Conservation (phyloP, 768 basidiomycete species). For the Tricholoma matsutake region DNA sequence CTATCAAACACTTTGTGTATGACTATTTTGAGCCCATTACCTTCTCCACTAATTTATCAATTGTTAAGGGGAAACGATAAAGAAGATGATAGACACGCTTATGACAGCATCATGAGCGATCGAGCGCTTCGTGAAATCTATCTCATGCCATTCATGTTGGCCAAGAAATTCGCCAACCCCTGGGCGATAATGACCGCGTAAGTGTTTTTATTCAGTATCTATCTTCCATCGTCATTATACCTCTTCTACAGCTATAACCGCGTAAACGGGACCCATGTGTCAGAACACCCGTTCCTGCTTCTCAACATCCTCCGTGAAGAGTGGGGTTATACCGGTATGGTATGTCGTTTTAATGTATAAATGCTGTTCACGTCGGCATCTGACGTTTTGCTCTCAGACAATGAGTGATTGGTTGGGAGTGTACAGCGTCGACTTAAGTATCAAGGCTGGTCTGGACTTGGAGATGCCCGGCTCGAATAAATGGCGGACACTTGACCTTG, state of each 20-base stretch:
- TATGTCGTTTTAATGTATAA: conserved; percentile 17
- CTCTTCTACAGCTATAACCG: conserved; percentile 55
- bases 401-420: conserved; percentile 88
- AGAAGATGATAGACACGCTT: conserved; percentile 70
- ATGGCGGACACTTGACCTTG: conserved; percentile 68
- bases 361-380: not conserved
- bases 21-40: conserved; percentile 7
- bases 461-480: conserved; percentile 80
- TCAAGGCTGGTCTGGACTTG: conserved; percentile 79
- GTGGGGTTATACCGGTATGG: conserved; percentile 70
- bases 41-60: not conserved
- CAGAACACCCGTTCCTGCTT: conserved; percentile 61
- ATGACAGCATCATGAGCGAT: conserved; percentile 61
- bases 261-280: conserved; percentile 71
- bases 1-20: conserved; percentile 85
- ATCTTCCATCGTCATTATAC: not conserved
- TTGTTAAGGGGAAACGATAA: conserved; percentile 68
- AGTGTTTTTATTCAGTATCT: conserved; percentile 21
- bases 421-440: conserved; percentile 58
- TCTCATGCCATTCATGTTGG: conserved; percentile 73
- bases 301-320: conserved; percentile 60
- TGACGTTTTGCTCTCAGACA: conserved; percentile 30
- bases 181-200: conserved; percentile 74
- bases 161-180: conserved; percentile 60
- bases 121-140: conserved; percentile 75